Base-by-base conservation (phyloP, 2,329 filamentous ascomycete species). In the Ampelomyces quisqualis region DNA sequence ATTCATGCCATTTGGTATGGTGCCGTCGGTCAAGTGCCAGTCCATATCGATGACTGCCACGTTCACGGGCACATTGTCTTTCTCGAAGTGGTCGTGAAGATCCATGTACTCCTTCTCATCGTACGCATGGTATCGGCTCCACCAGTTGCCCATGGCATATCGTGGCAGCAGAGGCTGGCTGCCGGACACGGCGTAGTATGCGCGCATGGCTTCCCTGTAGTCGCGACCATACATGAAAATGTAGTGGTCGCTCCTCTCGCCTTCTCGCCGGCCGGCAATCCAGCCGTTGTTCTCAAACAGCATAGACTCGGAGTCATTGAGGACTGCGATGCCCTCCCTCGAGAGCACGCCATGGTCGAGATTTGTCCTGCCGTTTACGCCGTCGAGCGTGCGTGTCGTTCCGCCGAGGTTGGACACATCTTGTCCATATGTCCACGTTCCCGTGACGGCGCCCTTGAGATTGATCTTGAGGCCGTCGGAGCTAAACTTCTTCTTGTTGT, bases 21-120 rank as follows among this genome's bases (percentile, higher is more conserved):
- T n/a, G n/a, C n/a, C 8, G 60, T 72, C 58, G 47, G 53, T 48
- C 1, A 76, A 59, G 62, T 84, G 81, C 81, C 81, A 84, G 57
- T 84, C 81, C 80, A 84, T 84, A 53, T 85, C 81, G 3, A 84
- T 62, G 1, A 84, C 79, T 2, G 75, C 79, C 5, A 82, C 78
- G 4, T 73, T 77, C 24, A 84, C 65, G 0, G 81, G 81, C 5
- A 84, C 73, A 0, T 70, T 60, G 17, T 77, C 64, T 7, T 65
- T 60, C 4, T 67, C 57, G 48, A 84, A 84, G 34, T 71, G 70
- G 39, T 81, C 77, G 70, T 84, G 77, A 11, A 85, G 68, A 10
- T 66, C 62, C 2, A 82, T 45, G 52, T 84, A 84, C 49, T 80
- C 77, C 2, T 75, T 67, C 19, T 73, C 71, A 0, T 67, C 70